These are phyloP conservation scores for Blepharisma stoltei DNA, from an alignment of 73 alveolate genomes.

Conservation along the genomic window DNA sequence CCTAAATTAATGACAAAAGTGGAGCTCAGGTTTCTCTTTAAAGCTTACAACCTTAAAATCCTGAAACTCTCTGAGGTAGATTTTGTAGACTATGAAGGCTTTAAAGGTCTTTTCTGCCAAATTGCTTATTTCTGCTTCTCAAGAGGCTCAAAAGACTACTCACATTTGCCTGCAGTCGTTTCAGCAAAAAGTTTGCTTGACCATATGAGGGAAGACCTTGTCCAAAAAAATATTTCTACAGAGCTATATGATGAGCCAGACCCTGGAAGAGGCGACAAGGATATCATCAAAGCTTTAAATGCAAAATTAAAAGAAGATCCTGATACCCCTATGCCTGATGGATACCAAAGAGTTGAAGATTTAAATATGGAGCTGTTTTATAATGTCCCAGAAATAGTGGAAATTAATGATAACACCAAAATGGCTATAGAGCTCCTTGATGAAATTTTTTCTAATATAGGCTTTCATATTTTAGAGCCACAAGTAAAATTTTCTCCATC, in stretches of 20 bases:
- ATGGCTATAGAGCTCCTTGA: neutral
- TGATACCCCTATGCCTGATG: conserved; percentile 69
- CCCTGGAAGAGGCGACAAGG: conserved; percentile 51
- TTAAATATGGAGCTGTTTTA: conserved; percentile 39
- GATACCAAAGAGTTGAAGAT: conserved; percentile 50
- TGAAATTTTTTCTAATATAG: neutral
- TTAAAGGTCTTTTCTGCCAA: conserved; percentile 7
- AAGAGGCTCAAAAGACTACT: neutral
- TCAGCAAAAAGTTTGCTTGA: conserved; percentile 32
- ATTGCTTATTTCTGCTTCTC: neutral
- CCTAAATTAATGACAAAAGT: neutral
- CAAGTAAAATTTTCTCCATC: neutral
- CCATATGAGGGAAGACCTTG: conserved; percentile 38
- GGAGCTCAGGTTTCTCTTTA: neutral
- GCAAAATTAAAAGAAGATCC: conserved; percentile 58
- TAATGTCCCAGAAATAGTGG: conserved; percentile 28
- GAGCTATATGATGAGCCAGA: conserved; percentile 62
- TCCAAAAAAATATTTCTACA: conserved; percentile 39
- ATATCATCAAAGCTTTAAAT: conserved; percentile 61
- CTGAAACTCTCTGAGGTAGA: neutral
- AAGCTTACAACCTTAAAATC: neutral
- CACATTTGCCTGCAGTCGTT: conserved; percentile 34
- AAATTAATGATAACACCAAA: neutral
- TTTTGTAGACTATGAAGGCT: conserved; percentile 8
- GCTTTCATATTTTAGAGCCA: neutral